Percentiles rank a stretch among this genome's conserved stretches.
Evolutionary conservation across 805 yeast species (phyloP).

Genomic region (Saccharomycopsis guyanensis): DNA sequence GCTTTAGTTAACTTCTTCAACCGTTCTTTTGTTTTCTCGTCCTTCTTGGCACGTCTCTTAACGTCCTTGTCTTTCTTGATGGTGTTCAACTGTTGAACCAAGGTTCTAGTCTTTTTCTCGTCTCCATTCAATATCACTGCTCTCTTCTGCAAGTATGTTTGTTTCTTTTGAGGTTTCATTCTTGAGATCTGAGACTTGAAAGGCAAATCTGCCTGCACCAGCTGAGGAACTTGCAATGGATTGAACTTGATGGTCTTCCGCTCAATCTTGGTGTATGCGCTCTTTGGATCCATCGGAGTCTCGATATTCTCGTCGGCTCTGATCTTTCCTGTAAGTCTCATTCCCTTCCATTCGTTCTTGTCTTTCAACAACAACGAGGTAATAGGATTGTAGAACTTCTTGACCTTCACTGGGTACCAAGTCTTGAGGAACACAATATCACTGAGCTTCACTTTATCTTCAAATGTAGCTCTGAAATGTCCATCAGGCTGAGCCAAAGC

Average conservation of each 20-base stretch:
- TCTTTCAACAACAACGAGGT: constrained; percentile 74
- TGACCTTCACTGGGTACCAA: constrained; percentile 92
- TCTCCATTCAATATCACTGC: constrained; percentile 92
- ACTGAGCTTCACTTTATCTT: constrained; percentile 85
- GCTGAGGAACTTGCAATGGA: constrained; percentile 77
- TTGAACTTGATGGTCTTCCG: constrained; percentile 81
- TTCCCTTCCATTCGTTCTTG: constrained; percentile 90
- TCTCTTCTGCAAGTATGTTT: constrained; percentile 77
- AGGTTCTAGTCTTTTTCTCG: constrained; percentile 85
- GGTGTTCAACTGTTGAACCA: constrained; percentile 82
- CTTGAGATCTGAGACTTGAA: constrained; percentile 84
- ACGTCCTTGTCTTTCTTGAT: constrained; percentile 76
- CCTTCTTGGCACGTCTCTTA: constrained; percentile 62
- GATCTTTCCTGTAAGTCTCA: constrained; percentile 91
- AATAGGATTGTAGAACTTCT: constrained; percentile 92
- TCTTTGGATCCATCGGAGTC: constrained; percentile 50
- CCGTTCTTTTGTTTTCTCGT: constrained; percentile 49
- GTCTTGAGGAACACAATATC: constrained; percentile 87
- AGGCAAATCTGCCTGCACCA: constrained; percentile 72
- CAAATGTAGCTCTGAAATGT: constrained; percentile 91
- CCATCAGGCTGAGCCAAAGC: constrained; percentile 95
- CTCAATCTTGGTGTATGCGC: constrained; percentile 63
- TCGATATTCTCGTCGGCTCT: constrained; percentile 66
- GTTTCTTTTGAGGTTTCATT: constrained; percentile 81
- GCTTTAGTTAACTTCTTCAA: constrained; percentile 68